A percentile compares a stretch with the other conserved stretches of the same genome.
Evolutionary conservation across 73 alveolate genomes (phyloP).

Genomic region (Uronychia binucleata): DNA sequence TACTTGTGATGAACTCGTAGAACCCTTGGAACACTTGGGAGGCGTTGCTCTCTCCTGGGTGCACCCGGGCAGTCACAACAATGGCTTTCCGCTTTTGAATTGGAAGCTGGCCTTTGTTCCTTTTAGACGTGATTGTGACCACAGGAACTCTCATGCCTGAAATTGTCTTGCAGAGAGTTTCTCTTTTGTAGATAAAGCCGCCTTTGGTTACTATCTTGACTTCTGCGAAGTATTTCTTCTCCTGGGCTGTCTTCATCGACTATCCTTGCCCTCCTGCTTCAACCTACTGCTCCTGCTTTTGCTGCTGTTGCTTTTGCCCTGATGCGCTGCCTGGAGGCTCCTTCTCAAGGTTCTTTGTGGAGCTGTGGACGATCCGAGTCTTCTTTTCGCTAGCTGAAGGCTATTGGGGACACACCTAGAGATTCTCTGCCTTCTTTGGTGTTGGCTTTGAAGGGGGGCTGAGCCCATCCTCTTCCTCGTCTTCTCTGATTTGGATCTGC

Average conservation of each 20-base stretch:
- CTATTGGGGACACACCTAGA: no score
- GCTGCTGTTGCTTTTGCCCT: background rate
- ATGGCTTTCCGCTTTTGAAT: conserved; percentile 62
- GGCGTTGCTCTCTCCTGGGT: conserved; percentile 82
- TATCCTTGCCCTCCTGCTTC: background rate
- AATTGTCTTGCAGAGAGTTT: conserved; percentile 14
- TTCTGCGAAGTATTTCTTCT: background rate
- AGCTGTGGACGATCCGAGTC: background rate
- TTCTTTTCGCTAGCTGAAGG: no score
- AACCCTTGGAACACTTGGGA: conserved; percentile 70
- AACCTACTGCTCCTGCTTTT: background rate
- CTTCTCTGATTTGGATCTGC: no score
- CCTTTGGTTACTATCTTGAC: conserved; percentile 11
- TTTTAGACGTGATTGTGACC: conserved; percentile 3
- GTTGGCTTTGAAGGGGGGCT: no score
- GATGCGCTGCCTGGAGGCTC: background rate
- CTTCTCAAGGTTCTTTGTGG: background rate
- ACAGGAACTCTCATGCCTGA: conserved; percentile 49
- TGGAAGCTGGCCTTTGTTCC: background rate
- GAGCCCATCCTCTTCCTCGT: no score
- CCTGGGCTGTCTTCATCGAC: background rate
- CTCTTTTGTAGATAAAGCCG: conserved; percentile 15
- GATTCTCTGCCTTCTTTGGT: no score
- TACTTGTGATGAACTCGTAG: conserved; percentile 32
- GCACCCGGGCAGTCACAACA: conserved; percentile 70